Percentiles rank a stretch among this genome's conserved stretches.
Conservation (phyloP, 306 rosid species). For the Abrus precatorius region DNA sequence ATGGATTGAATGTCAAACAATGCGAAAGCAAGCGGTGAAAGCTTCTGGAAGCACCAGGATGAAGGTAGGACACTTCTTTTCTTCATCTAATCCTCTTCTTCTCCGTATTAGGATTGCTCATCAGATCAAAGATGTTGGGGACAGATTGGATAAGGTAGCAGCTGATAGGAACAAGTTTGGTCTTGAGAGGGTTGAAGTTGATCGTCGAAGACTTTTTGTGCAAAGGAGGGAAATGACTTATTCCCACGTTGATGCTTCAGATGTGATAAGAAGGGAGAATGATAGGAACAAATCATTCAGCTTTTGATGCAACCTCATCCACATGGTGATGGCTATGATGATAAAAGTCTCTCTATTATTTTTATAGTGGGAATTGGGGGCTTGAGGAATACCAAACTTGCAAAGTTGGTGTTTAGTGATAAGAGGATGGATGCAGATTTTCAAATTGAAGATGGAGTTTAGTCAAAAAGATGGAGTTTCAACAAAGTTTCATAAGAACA, state of each 20-base stretch:
- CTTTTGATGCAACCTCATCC: conserved; percentile 23
- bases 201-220: neutral
- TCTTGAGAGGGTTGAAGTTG: conserved; percentile 3
- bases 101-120: conserved; percentile 5
- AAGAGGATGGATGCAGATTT: neutral
- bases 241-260: conserved; percentile 41
- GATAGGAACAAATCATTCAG: conserved; percentile 35
- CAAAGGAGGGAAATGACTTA: conserved; percentile 28
- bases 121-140: conserved; percentile 23
- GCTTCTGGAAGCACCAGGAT: neutral
- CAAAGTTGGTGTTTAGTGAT: conserved; percentile 44
- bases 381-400: conserved; percentile 49
- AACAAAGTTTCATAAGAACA: too few species aligned
- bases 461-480: too few species aligned
- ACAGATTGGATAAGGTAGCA: conserved; percentile 34
- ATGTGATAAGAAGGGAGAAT: conserved; percentile 50
- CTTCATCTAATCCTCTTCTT: conserved; percentile 13
- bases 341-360: conserved; percentile 17
- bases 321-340: neutral
- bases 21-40: neutral
- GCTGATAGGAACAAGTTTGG: conserved; percentile 14
- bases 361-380: conserved; percentile 51
- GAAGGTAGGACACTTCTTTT: conserved; percentile 46
- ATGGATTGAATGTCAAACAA: conserved; percentile 1
- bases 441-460: conserved; percentile 40